phyloP scores from a whole-genome alignment of 768 basidiomycete genomes.

The Phaeotremella fagi region DNA sequence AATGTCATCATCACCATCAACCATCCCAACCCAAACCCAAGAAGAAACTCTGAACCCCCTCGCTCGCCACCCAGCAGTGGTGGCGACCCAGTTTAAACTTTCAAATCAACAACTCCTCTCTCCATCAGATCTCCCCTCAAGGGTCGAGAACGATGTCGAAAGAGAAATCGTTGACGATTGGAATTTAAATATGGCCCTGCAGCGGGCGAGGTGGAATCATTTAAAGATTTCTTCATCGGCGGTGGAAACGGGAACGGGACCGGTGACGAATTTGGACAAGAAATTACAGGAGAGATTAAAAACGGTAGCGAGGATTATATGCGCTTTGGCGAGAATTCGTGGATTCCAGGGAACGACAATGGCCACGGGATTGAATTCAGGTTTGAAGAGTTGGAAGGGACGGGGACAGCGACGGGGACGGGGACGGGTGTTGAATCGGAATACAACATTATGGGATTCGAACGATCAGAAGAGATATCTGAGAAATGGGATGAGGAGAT shows the following conservation, averaged over 20 bases:
- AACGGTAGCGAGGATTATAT: conserved; percentile 29
- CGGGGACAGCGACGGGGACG: too few species aligned
- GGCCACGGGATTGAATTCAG: background rate
- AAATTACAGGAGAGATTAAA: conserved; percentile 21
- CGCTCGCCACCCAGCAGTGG: conserved; percentile 47
- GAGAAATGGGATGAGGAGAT: conserved; percentile 41
- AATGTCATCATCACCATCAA: conserved; percentile 3
- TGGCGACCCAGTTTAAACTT: conserved; percentile 42
- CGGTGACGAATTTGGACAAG: conserved; percentile 4
- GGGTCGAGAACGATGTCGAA: background rate
- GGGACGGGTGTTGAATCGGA: too few species aligned
- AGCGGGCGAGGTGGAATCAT: conserved; percentile 39
- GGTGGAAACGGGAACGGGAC: background rate
- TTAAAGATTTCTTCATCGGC: conserved; percentile 6
- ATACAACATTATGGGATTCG: too few species aligned
- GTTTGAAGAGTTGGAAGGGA: conserved; percentile 1
- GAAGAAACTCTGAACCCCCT: conserved; percentile 17
- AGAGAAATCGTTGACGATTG: too few species aligned
- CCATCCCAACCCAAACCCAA: background rate
- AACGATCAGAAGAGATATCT: too few species aligned
- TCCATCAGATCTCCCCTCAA: conserved; percentile 2
- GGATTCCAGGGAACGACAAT: too few species aligned
- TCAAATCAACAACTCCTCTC: too few species aligned
- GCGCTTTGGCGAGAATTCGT: conserved; percentile 26
- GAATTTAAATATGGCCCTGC: conserved; percentile 41